Evolutionary conservation across 2,329 filamentous ascomycete species (phyloP).

Genomic region (Diaporthe capsici): DNA sequence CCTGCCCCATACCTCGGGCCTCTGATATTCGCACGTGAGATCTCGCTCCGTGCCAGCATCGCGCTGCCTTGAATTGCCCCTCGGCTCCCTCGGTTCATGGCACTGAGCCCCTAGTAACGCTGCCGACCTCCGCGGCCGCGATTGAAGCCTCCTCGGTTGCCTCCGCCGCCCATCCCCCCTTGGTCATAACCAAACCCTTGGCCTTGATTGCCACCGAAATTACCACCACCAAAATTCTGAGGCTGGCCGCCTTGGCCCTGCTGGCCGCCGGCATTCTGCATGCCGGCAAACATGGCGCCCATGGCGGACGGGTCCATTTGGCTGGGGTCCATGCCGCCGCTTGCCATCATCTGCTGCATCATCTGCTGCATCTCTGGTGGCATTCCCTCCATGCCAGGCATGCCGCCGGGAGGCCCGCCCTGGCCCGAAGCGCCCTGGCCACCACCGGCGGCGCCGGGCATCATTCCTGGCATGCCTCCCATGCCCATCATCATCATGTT

Average conservation of each 20-base stretch:
- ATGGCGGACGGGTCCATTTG: slow-evolving; percentile 75
- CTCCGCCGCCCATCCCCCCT: slow-evolving; percentile 60
- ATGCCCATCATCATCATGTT: slow-evolving; percentile 75
- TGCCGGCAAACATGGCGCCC: slow-evolving; percentile 71
- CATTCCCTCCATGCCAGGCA: slow-evolving; percentile 74
- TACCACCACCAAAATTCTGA: slow-evolving; percentile 64
- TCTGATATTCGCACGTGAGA: not conserved
- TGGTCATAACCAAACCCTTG: slow-evolving; percentile 65
- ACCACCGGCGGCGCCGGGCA: slow-evolving; percentile 49
- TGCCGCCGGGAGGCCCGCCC: slow-evolving; percentile 51
- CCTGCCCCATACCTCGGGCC: not conserved
- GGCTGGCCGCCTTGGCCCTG: slow-evolving; percentile 64
- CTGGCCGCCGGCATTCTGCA: slow-evolving; percentile 63
- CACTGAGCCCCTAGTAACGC: slow-evolving; percentile 28
- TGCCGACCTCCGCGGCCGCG: slow-evolving; percentile 51
- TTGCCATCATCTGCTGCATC: slow-evolving; percentile 78
- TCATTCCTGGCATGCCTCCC: slow-evolving; percentile 56
- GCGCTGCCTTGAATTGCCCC: no score
- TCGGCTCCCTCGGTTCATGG: not conserved
- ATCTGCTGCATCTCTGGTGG: slow-evolving; percentile 76
- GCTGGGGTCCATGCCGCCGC: slow-evolving; percentile 73
- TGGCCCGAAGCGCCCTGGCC: slow-evolving; percentile 45
- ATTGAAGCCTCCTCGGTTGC: slow-evolving; percentile 47
- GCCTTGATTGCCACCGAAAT: slow-evolving; percentile 67
- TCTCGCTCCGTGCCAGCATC: not conserved